phyloP scores from a whole-genome alignment of 495 filamentous ascomycete species.

The Neurospora sp. region DNA sequence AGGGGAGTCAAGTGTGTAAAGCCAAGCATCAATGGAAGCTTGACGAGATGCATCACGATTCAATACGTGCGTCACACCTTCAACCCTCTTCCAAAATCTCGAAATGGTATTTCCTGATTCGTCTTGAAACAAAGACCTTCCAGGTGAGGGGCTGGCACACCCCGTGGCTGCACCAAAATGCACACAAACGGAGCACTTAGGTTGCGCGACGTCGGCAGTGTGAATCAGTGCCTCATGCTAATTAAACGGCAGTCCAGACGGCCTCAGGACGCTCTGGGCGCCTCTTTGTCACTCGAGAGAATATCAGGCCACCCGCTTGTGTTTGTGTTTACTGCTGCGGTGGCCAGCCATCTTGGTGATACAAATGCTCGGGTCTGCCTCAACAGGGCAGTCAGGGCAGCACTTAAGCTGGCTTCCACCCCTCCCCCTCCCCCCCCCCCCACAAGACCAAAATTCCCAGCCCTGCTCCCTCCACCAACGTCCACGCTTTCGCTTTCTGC shows the following conservation, averaged over 20 bases:
- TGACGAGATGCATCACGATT: not conserved
- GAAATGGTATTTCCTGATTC: not conserved
- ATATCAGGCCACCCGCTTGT: not conserved
- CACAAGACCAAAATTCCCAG: no score
- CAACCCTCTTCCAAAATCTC: not conserved
- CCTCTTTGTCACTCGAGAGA: not conserved
- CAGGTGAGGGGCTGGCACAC: not conserved
- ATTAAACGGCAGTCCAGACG: not conserved
- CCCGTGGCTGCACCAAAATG: not conserved
- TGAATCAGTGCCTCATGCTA: not conserved
- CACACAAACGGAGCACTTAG: not conserved
- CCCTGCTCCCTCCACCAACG: not conserved
- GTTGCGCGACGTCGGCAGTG: not conserved
- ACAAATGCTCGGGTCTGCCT: not conserved
- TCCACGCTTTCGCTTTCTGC: not conserved
- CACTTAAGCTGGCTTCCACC: not conserved
- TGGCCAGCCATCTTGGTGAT: not conserved
- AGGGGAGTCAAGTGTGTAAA: not conserved
- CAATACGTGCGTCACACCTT: constrained; percentile 8
- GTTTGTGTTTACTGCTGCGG: not conserved
- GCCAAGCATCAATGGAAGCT: not conserved
- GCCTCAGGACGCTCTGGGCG: not conserved
- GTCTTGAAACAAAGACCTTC: not conserved
- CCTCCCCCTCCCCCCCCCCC: not conserved
- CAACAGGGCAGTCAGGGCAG: not conserved